Evolutionary conservation across 1,284 basidiomycete species (phyloP), one percentile per base, ranked within the genome.

Genomic region (Cutaneotrichosporon arboriforme): DNA sequence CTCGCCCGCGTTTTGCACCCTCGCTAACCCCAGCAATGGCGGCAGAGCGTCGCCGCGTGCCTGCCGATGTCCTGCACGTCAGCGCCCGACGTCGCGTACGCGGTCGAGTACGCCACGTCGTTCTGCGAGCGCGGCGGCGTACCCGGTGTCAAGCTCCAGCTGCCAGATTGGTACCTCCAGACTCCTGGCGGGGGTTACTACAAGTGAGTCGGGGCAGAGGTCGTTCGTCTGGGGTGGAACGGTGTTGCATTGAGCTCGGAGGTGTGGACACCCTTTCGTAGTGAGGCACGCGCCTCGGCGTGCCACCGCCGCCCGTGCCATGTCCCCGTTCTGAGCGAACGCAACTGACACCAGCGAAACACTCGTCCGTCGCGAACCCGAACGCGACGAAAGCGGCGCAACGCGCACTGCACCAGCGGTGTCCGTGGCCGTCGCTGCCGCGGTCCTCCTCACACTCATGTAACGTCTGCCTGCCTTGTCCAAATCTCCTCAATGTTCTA

Each of bases 41-140:
- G n/a, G 4, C 21, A 15, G 2, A 42, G 58, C 40, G 55, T 71
- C 38, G 26, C 58, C 13, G 18, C 23, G 4, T 73, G 71, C 52
- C 58, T 73, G 3, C 57, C 65, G 13, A 14, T 44, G 2, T 23
- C 18, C 2, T 72, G 70, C 51, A 36, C 35, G 8, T 69, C 67
- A 0, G 65, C 68, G 4, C 64, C 69, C 1, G 69, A 70, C 53
- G 62, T 68, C 8, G 70, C 66, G 1, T 73, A 73, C 49, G 71
- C 65, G 2, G 31, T 63, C 14, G 71, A 71, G 54, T 72, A 65
- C 41, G 69, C 59, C 4, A 18, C 38, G 9, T 39, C 42, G 23
- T 64, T 60, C 40, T 73, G 71, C 49, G 21, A 10, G 4, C 60
- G 63, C 8, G 70, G 63, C 2, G 70, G 70, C 2, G 59, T 68